These are phyloP conservation scores for Syzygium malaccense DNA, from an alignment of 441 rosid species.

Conservation along the genomic window DNA sequence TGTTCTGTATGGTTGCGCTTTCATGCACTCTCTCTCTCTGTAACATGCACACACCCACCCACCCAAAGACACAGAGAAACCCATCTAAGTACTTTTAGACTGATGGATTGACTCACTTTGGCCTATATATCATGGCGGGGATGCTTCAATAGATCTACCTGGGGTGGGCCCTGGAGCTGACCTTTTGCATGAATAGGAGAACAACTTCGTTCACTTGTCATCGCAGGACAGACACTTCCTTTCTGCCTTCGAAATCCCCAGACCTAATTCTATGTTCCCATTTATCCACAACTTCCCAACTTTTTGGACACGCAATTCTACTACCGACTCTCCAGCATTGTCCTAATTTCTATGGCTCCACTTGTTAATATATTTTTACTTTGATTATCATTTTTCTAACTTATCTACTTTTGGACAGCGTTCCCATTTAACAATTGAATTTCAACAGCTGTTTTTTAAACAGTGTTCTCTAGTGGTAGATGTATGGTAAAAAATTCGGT, in stretches of 20 bases:
- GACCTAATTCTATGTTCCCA: neutral
- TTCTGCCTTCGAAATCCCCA: neutral
- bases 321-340: neutral
- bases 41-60: neutral
- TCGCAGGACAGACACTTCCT: neutral
- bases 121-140: neutral
- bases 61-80: neutral
- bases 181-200: neutral
- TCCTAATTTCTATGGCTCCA: neutral
- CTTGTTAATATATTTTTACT: neutral
- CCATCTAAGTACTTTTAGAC: neutral
- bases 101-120: neutral
- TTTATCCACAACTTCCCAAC: neutral
- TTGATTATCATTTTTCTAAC: neutral
- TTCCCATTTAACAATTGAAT: neutral
- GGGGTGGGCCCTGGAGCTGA: neutral
- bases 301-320: neutral
- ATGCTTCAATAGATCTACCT: neutral
- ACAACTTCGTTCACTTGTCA: neutral
- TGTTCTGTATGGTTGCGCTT: neutral
- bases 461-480: neutral
- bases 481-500: neutral
- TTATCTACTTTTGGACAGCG: neutral
- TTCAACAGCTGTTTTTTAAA: neutral
- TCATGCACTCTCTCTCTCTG: neutral